Conservation (phyloP, 768 basidiomycete genomes). For the Calocybe cyanea region DNA sequence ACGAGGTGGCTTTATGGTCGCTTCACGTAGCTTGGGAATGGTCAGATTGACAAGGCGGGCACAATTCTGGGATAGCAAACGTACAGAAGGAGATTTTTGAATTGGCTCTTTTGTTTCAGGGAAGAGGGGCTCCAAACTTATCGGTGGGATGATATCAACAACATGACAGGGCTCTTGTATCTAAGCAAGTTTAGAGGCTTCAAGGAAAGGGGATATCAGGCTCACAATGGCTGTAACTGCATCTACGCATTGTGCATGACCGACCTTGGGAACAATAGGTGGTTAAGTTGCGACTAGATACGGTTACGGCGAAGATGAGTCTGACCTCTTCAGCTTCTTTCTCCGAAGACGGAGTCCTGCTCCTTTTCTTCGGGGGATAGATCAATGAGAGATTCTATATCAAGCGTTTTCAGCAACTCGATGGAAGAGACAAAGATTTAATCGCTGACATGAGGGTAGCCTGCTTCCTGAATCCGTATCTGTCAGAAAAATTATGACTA, state of each 20-base stretch:
- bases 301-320: no score
- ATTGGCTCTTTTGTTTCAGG: constrained; percentile 2
- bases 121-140: constrained; percentile 10
- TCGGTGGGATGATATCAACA: constrained; percentile 5
- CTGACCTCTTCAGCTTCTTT: constrained; percentile 19
- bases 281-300: no score
- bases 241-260: no score
- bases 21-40: constrained; percentile 13
- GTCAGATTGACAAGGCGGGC: no score
- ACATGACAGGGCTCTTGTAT: neutral
- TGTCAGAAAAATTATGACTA: no score
- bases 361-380: constrained; percentile 38
- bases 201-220: no score
- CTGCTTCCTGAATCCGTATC: constrained; percentile 32
- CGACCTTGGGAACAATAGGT: no score
- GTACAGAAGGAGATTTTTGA: constrained; percentile 9
- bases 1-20: constrained; percentile 12
- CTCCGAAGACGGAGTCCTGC: constrained; percentile 38
- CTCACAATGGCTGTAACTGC: no score
- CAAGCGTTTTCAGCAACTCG: constrained; percentile 1
- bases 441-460: constrained; percentile 41
- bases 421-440: neutral
- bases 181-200: no score
- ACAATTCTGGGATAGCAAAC: neutral
- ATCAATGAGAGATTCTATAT: constrained; percentile 45